These are phyloP conservation scores for Beauveria rudraprayagi DNA, from an alignment of 2,329 filamentous ascomycete species.

Conservation along the genomic window DNA sequence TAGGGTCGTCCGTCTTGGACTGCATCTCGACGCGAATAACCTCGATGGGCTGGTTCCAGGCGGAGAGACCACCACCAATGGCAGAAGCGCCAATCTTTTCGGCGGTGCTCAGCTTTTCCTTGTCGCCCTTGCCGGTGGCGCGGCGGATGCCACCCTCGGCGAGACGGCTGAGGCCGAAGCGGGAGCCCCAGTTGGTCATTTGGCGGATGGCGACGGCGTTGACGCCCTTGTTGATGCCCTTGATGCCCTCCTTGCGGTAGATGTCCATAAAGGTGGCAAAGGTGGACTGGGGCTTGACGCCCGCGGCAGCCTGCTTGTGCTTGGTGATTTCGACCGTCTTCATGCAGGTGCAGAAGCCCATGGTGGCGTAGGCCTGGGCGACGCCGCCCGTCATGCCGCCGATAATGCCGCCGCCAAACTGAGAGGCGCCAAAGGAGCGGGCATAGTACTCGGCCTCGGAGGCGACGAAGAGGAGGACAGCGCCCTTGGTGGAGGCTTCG, in stretches of 20 bases:
- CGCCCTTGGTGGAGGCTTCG: slow-evolving; percentile 98
- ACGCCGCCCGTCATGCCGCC: slow-evolving; percentile 93
- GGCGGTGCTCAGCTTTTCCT: slow-evolving; percentile 64
- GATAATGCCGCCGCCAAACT: slow-evolving; percentile 81
- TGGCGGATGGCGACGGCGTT: slow-evolving; percentile 98
- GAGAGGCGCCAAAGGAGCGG: slow-evolving; percentile 69
- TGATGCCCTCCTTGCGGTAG: slow-evolving; percentile 87
- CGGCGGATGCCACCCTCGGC: slow-evolving; percentile 83
- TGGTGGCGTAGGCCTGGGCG: slow-evolving; percentile 96
- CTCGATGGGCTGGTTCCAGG: slow-evolving; percentile 99
- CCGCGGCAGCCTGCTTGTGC: slow-evolving; percentile 80
- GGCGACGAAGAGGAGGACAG: slow-evolving; percentile 96
- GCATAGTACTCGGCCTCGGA: slow-evolving; percentile 97
- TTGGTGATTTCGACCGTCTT: slow-evolving; percentile 99
- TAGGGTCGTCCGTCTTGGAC: slow-evolving; percentile 96
- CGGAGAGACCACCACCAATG: slow-evolving; percentile 86
- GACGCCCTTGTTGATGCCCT: slow-evolving; percentile 96
- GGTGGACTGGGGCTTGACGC: slow-evolving; percentile 80
- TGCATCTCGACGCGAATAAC: slow-evolving; percentile 99
- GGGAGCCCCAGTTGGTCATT: slow-evolving; percentile 98
- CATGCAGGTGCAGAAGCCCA: slow-evolving; percentile 99
- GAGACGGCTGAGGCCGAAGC: slow-evolving; percentile 87
- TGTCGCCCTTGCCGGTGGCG: slow-evolving; percentile 68
- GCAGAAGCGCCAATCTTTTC: slow-evolving; percentile 88
- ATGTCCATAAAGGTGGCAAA: slow-evolving; percentile 96